Evolutionary conservation across 306 rosid species (phyloP), one percentile per base, ranked within the genome.

Genomic region (Cajanus cajan): DNA sequence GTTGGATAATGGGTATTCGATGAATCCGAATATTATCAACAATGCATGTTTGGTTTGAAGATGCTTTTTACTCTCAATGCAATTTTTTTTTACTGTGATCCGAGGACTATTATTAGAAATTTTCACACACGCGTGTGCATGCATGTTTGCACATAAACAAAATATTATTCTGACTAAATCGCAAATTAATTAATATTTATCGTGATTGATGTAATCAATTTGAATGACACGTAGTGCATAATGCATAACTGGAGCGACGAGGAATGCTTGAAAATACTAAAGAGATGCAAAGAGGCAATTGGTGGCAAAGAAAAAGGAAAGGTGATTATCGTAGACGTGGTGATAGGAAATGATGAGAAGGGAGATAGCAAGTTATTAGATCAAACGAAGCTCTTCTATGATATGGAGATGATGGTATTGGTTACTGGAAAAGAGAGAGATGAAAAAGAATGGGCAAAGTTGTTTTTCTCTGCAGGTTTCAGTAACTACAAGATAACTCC

Each of bases 241-340:
- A 37, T 88, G 45, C 92, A 88, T 19, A 83, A 86, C 72, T 88
- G 89, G 91, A 86, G 19, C 9, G 89, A 88, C 15, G 85, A 83
- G 64, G 85, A 85, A 41, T 75, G 91, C 36, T 67, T 82, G 37
- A 76, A 68, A 44, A 84, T 88, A 39, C 80, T 88, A 7, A 73
- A 72, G 78, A 69, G 52, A 69, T 84, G 90, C 73, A 88, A 69
- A 48, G 90, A 82, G 54, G 88, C 86, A 58, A 68, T 86, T 1
- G 21, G 59, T 28, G 33, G 44, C 0, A 81, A 67, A 9, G 76
- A 74, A 0, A 74, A 80, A 76, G 75, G 63, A 68, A 82, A 88
- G 55, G 80, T 88, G 70, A 76, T 88, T 0, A 51, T 88, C 58
- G 82, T 88, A 71, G 92, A 88, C 40, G 84, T 86, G 83, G 71